Evolutionary conservation across 495 filamentous ascomycete genomes (phyloP), one percentile per base, ranked within the genome.

Genomic region (Aspergillus campestris): DNA sequence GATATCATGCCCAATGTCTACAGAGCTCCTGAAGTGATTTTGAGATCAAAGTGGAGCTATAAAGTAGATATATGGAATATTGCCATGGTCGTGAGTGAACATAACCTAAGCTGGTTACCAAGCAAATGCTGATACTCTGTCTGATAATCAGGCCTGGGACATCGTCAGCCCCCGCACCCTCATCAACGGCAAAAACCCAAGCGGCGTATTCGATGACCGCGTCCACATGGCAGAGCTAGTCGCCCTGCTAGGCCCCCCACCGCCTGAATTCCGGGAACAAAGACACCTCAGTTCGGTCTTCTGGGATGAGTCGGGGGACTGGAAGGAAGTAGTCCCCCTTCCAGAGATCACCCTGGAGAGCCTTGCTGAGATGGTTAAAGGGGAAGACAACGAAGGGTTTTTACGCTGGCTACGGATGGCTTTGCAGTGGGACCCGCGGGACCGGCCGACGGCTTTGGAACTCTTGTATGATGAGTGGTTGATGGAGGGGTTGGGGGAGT

Each of bases 341-440:
- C 52, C 56, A 28, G 42, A 59, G 38, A 48, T 41, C 5, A 56
- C 12, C 11, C 13, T 61, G 0, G 56, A 55, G 24, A 45, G 18
- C 0, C 28, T 47, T 7, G 47, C 40, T 24, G 24, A 8, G 7
- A 15, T 49, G 14, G 35, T 70, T 13, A 14, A 55, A 5, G 61
- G 58, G 0, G 52, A 60, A 36, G 53, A 65, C n/a, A 59, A 63
- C 34, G 52, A 60, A 13, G 49, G 49, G 27, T 75, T 74, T 44
- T 42, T 75, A 29, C 15, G 48, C 12, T 68, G 71, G 49, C 53
- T 74, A 34, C 36, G 55, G 14, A 46, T 34, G 42, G 69, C 70
- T 54, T 45, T 78, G 37, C 64, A 65, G 41, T 74, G 72, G 71
- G 50, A 58, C 10, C 71, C 72, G 8, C 48, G 59, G 28, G 54